Evolutionary conservation across 2,329 filamentous ascomycete species (phyloP), one percentile per base, ranked within the genome.

Genomic region (Conoideocrella luteorostrata): DNA sequence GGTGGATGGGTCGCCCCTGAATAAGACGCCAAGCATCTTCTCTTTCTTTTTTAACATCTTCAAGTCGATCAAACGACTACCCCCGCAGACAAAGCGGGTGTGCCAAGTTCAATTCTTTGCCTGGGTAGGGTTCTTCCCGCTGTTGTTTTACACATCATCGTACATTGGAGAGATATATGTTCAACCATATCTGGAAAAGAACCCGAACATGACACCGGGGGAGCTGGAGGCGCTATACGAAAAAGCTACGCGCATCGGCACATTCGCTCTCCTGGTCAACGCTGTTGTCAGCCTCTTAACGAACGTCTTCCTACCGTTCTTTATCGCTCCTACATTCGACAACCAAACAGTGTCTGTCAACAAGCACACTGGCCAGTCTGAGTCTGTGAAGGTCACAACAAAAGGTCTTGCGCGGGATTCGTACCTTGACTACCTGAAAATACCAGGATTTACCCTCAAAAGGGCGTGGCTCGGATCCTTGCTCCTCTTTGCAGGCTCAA

Each of bases 61-160:
- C 60, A 77, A 74, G 39, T 89, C 89, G 0, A 85, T 95, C 50
- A 80, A 76, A 55, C 77, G 82, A 30, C 72, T 97, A 6, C 90
- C 91, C 1, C 82, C 83, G 1, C 89, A 95, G 63, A 88, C 93
- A 51, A 77, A 77, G 49, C 83, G 80, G 50, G 88, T 96, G 29
- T 96, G 90, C 58, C 69, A 82, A 51, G 84, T 90, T 0, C 86
- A 93, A 60, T 80, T 91, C 54, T 90, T 83, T 48, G 88, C 88
- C 5, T 97, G 90, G 90, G 82, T 96, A 45, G 91, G 88, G 41
- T 96, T 91, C 80, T 97, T 96, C 56, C 90, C 90, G 1, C 89
- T 95, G 62, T 74, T 97, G 3, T 96, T 95, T 67, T 97, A 97
- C 69, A 88, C 88, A 5, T 95, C 89, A 1, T 94, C 88, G 15